Evolutionary conservation across 169 alveolate species (phyloP).

Genomic region (Plasmodium inui): DNA sequence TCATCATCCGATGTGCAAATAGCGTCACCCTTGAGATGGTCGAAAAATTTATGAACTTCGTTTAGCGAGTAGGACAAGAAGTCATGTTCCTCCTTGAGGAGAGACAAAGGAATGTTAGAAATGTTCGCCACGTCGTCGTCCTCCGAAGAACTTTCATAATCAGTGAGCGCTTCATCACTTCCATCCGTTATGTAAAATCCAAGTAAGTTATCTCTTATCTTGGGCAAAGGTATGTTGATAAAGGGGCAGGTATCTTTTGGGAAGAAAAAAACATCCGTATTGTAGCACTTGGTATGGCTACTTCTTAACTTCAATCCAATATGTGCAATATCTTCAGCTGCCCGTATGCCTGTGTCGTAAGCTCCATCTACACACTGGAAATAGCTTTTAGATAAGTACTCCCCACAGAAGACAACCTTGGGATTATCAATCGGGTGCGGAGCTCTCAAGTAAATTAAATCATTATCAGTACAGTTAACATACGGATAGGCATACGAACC

Average conservation of each 20-base stretch:
- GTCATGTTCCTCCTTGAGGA: constrained; percentile 27
- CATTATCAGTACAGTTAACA: constrained; percentile 81
- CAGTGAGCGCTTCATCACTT: constrained; percentile 83
- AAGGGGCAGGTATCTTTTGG: constrained; percentile 76
- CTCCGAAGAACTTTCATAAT: constrained; percentile 74
- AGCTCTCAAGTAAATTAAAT: constrained; percentile 82
- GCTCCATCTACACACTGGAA: constrained; percentile 88
- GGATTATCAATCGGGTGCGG: constrained; percentile 84
- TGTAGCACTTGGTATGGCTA: constrained; percentile 6
- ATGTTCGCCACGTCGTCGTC: constrained; percentile 6
- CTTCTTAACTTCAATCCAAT: constrained; percentile 71
- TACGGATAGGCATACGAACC: constrained; percentile 86
- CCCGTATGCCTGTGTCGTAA: constrained; percentile 85
- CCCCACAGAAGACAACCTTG: constrained; percentile 83
- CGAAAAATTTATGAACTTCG: constrained; percentile 3
- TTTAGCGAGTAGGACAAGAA: constrained; percentile 24
- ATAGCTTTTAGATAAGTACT: constrained; percentile 82
- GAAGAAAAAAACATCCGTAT: constrained; percentile 77
- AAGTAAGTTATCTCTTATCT: constrained; percentile 49
- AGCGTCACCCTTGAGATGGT: background rate
- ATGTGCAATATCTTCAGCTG: constrained; percentile 86
- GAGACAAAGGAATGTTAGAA: constrained; percentile 35
- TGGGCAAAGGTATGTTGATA: constrained; percentile 80
- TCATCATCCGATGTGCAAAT: background rate
- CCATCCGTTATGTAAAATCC: constrained; percentile 87